Percentiles rank a stretch among this genome's conserved stretches.
Evolutionary conservation across 352 stramenopile genomes (phyloP).

Genomic region (Blastocystis sp.): DNA sequence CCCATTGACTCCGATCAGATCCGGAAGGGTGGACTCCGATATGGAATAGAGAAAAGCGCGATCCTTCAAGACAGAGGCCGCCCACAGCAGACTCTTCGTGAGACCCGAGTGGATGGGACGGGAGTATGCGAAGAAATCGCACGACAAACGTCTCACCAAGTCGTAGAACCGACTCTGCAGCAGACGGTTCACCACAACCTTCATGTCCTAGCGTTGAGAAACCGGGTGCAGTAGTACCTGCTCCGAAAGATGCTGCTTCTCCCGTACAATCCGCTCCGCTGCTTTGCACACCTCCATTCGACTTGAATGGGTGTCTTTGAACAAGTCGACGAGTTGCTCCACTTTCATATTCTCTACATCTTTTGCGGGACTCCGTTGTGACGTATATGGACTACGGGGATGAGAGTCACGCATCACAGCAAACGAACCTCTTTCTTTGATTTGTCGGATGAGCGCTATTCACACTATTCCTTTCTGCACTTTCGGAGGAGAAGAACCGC

Average conservation of each 20-base stretch:
- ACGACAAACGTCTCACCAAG: slow-evolving; percentile 1
- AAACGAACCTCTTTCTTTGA: no score
- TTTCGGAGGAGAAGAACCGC: no score
- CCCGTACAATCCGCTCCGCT: not conserved
- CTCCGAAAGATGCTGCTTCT: not conserved
- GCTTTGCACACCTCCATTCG: slow-evolving; percentile 63
- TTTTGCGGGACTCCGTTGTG: not conserved
- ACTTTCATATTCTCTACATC: slow-evolving; percentile 19
- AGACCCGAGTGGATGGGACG: slow-evolving; percentile 12
- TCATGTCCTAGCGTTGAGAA: not conserved
- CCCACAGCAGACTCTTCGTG: slow-evolving; percentile 20
- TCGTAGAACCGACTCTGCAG: slow-evolving; percentile 26
- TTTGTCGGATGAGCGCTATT: no score
- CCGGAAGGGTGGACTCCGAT: not conserved
- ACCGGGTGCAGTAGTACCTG: not conserved
- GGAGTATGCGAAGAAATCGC: not conserved
- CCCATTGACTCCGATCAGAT: not conserved
- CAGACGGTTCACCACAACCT: slow-evolving; percentile 35
- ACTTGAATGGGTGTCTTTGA: not conserved
- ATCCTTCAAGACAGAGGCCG: not conserved
- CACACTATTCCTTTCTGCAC: no score
- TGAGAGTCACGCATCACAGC: no score
- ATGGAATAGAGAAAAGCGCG: not conserved
- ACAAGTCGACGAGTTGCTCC: slow-evolving; percentile 16
- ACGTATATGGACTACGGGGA: slow-evolving; percentile 9